A percentile compares a stretch with the other conserved stretches of the same genome.
These are phyloP conservation scores for Macrophomina pseudophaseolina DNA, from an alignment of 2,329 filamentous ascomycete species.

Conservation along the genomic window DNA sequence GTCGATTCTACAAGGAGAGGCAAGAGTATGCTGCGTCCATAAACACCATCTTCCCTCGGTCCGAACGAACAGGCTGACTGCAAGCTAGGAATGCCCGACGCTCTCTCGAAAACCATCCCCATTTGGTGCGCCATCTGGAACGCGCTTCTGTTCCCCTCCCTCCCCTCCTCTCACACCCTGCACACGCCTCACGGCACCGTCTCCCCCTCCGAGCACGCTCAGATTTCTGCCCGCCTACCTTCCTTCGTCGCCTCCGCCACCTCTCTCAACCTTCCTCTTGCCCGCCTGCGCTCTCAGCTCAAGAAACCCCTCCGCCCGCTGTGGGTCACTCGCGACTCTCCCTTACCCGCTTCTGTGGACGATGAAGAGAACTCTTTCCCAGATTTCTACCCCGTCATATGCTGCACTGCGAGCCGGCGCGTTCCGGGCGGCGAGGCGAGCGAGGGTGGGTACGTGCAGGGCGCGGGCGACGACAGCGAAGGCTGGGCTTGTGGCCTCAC, in stretches of 20 bases:
- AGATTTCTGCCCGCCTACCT: constrained; percentile 71
- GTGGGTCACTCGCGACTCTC: constrained; percentile 77
- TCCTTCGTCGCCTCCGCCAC: constrained; percentile 57
- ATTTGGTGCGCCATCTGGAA: constrained; percentile 94
- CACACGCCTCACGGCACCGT: constrained; percentile 75
- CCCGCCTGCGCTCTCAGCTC: constrained; percentile 60
- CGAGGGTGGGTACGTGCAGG: constrained; percentile 84
- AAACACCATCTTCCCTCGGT: neutral
- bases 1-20: constrained; percentile 92
- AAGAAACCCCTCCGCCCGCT: constrained; percentile 75
- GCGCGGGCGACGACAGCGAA: constrained; percentile 92
- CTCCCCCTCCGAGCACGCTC: constrained; percentile 75
- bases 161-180: constrained; percentile 54
- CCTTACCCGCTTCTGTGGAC: constrained; percentile 43
- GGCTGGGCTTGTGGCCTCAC: constrained; percentile 87
- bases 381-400: constrained; percentile 74
- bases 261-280: constrained; percentile 65
- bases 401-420: constrained; percentile 81
- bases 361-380: constrained; percentile 54
- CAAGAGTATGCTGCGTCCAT: constrained; percentile 64
- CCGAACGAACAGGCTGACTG: too few relatives aligned
- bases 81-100: constrained; percentile 81
- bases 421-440: constrained; percentile 71
- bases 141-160: constrained; percentile 71
- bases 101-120: constrained; percentile 89